Evolutionary conservation across 352 stramenopile genomes (phyloP), one percentile per base, ranked within the genome.

Genomic region (Stephanocyclus meneghinianus): DNA sequence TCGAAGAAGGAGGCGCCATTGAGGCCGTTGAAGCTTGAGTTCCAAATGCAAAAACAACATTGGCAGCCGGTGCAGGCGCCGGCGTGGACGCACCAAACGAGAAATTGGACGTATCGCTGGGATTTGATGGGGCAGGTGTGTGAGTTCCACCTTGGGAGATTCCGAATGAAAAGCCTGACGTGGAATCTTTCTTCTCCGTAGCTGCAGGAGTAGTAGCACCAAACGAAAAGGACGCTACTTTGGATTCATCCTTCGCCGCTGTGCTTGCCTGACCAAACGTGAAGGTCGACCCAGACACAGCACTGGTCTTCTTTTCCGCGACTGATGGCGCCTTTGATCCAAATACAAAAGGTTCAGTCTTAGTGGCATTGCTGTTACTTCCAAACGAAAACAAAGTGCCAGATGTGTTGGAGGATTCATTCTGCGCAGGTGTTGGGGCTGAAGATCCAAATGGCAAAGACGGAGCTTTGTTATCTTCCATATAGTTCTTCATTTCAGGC

Each of bases 111-210:
- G 18, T 32, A 47, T 13, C 29, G 10, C 11, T 21, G 11, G 53
- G 16, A 16, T 55, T 47, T 68, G 42, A 50, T 53, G 51, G 53
- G 55, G 72, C 66, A 48, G 65, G 16, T 50, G 44, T 37, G 26
- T 55, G 13, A 35, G 35, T 40, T 40, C 35, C 35, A 4, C 35
- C 35, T 40, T 4, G 35, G 35, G 35, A 8, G 4, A 61, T 30
- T 61, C 64, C 64, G 47, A 71, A 74, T 35, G 56, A 61, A 62
- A 80, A 80, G 10, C 11, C 21, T 10, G 51, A 7, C 26, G 16
- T 60, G 26, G 45, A 26, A 53, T 16, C 21, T 60, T 13, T 26
- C 18, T 26, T 55, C 47, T 26, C 18, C 13, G 47, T 55, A n/a
- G 13, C 18, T 55, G 47, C 15, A 55, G 47, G 47, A 16, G 13